Evolutionary conservation across 805 yeast species (phyloP).

Genomic region (Cyberlindnera japonica): DNA sequence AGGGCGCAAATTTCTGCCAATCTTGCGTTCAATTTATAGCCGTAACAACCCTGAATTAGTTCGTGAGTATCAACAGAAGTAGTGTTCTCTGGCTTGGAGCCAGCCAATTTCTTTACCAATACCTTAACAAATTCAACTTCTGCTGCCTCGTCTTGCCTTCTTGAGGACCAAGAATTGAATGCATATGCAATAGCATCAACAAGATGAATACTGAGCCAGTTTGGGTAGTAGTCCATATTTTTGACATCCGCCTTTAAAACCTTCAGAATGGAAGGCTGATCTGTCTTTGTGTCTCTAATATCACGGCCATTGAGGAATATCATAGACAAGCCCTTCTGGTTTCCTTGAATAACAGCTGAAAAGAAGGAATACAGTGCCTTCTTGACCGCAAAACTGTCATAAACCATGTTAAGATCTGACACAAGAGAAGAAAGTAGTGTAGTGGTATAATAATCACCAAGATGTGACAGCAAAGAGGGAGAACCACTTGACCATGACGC

Average conservation of each 20-base stretch:
- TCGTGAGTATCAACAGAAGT: slow-evolving; percentile 15
- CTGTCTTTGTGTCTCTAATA: slow-evolving; percentile 14
- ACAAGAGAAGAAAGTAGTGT: slow-evolving; percentile 58
- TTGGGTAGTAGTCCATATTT: slow-evolving; percentile 52
- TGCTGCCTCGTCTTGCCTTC: slow-evolving; percentile 41
- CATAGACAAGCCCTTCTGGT: slow-evolving; percentile 75
- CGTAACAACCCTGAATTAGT: slow-evolving; percentile 43
- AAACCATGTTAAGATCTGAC: slow-evolving; percentile 53
- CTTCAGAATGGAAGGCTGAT: slow-evolving; percentile 43
- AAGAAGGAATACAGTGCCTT: slow-evolving; percentile 59
- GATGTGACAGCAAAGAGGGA: slow-evolving; percentile 79
- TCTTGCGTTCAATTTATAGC: slow-evolving; percentile 57
- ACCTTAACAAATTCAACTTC: slow-evolving; percentile 32
- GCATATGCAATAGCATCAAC: slow-evolving; percentile 73
- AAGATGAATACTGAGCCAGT: slow-evolving; percentile 59
- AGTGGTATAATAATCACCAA: slow-evolving; percentile 63
- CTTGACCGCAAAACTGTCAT: slow-evolving; percentile 50
- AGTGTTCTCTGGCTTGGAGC: slow-evolving; percentile 10
- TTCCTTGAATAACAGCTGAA: slow-evolving; percentile 63
- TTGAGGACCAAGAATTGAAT: slow-evolving; percentile 72
- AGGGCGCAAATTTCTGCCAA: slow-evolving; percentile 75
- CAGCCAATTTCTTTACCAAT: slow-evolving; percentile 32
- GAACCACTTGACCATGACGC: slow-evolving; percentile 55
- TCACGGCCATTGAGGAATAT: slow-evolving; percentile 58
- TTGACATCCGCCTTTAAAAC: slow-evolving; percentile 54